Evolutionary conservation across 2,329 filamentous ascomycete genomes (phyloP).

Genomic region (Colletotrichum phormii): DNA sequence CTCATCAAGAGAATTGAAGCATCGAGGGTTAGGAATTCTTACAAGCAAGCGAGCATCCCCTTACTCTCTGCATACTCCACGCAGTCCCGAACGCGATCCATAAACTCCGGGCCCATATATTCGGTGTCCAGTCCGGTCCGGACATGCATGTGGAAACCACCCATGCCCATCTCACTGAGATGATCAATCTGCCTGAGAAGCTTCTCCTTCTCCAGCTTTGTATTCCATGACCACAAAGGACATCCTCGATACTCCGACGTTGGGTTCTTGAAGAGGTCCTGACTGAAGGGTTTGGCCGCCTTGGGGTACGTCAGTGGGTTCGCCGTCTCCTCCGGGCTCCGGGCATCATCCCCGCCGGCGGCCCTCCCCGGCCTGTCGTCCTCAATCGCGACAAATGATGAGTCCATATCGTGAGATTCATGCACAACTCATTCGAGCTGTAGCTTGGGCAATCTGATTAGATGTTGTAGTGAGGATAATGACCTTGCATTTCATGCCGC

Average conservation of each 20-base stretch:
- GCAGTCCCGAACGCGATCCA: constrained; percentile 44
- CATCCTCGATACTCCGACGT: constrained; percentile 46
- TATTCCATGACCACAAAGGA: constrained; percentile 47
- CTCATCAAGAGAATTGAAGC: background rate
- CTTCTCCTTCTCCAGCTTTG: constrained; percentile 42
- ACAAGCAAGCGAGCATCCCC: constrained; percentile 47
- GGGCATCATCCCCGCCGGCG: background rate
- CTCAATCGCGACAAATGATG: constrained; percentile 10
- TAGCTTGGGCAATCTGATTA: background rate
- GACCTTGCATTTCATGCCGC: background rate
- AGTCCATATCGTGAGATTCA: constrained; percentile 11
- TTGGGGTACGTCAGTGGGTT: constrained; percentile 47
- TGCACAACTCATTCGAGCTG: background rate
- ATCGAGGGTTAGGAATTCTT: background rate
- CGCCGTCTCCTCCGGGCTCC: background rate
- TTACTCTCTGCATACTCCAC: constrained; percentile 46
- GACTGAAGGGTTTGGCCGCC: constrained; percentile 39
- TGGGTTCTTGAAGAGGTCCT: constrained; percentile 43
- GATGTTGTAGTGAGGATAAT: background rate
- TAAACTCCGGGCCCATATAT: constrained; percentile 47
- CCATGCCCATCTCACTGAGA: constrained; percentile 46
- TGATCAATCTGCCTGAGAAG: constrained; percentile 45
- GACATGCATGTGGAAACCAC: constrained; percentile 47
- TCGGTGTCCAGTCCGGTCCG: constrained; percentile 46
- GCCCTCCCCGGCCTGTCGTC: background rate